phyloP scores from a whole-genome alignment of 2,329 filamentous ascomycete species.

The Pestalotiopsis sp. region DNA sequence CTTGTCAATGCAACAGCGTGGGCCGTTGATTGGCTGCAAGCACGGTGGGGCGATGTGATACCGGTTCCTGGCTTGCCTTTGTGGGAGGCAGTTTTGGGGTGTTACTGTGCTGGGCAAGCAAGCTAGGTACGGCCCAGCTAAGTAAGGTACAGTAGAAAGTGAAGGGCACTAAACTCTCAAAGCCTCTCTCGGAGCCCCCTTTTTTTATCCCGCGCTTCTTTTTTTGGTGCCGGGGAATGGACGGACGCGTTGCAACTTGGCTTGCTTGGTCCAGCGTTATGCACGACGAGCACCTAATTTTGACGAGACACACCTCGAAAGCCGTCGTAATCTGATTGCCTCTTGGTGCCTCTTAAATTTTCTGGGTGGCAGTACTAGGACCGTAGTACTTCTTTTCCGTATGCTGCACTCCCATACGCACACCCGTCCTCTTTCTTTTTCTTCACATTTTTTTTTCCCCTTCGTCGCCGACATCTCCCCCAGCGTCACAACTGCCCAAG shows the following conservation, averaged over 20 bases:
- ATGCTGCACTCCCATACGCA: background rate
- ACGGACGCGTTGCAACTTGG: background rate
- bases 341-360: background rate
- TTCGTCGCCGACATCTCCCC: background rate
- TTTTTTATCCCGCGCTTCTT: background rate
- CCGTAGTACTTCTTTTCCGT: background rate
- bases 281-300: slow-evolving; percentile 7
- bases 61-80: background rate
- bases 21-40: background rate
- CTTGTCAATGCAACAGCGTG: background rate
- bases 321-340: slow-evolving; percentile 7
- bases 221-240: background rate
- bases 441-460: slow-evolving; percentile 4
- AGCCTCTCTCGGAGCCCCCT: background rate
- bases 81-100: background rate
- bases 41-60: background rate
- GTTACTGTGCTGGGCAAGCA: too few species aligned
- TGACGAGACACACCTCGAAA: background rate
- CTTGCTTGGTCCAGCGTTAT: background rate
- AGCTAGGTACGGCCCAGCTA: background rate
- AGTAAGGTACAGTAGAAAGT: background rate
- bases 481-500: background rate
- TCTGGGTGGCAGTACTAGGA: background rate
- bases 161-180: background rate
- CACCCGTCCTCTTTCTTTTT: background rate